Evolutionary conservation across 768 basidiomycete genomes (phyloP), one percentile per base, ranked within the genome.

Genomic region (Coprinellus micaceus): DNA sequence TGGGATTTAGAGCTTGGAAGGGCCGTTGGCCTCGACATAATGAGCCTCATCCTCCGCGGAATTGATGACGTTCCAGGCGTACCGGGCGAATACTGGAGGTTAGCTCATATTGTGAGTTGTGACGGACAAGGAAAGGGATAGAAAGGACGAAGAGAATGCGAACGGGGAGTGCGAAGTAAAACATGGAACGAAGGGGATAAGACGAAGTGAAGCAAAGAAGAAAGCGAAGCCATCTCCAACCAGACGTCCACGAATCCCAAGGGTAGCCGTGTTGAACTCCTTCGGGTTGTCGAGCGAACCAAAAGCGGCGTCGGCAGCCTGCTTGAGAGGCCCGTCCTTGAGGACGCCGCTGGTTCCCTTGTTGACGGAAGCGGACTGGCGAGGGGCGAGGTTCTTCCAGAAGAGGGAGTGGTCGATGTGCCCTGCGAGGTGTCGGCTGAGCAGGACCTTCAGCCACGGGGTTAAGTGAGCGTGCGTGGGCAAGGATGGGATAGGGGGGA

Each of bases 391-490:
- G 79, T 94, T 96, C 76, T 83, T 88, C 95, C 95, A 97, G 82
- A 98, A 98, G 57, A 95, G 84, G 52, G 93, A 89, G 77, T 94
- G 92, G 76, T 94, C 94, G 80, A 94, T 90, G 74, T 91, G 94
- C 10, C 89, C 87, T 88, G 70, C 9, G 36, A 9, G 36, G 36
- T n/a, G n/a, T n/a, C n/a, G n/a, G n/a, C n/a, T n/a, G n/a, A n/a
- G n/a, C n/a, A n/a, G n/a, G n/a, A n/a, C n/a, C n/a, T n/a, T n/a
- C n/a, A n/a, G n/a, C n/a, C n/a, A n/a, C n/a, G n/a, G n/a, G n/a
- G n/a, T n/a, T n/a, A n/a, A n/a, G n/a, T n/a, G n/a, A n/a, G n/a
- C n/a, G n/a, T n/a, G n/a, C n/a, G n/a, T n/a, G n/a, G n/a, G n/a
- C n/a, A n/a, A n/a, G n/a, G n/a, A n/a, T n/a, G n/a, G n/a, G n/a